These are phyloP conservation scores for Syzygium oleosum DNA, from an alignment of 345 rosid species.

Conservation along the genomic window DNA sequence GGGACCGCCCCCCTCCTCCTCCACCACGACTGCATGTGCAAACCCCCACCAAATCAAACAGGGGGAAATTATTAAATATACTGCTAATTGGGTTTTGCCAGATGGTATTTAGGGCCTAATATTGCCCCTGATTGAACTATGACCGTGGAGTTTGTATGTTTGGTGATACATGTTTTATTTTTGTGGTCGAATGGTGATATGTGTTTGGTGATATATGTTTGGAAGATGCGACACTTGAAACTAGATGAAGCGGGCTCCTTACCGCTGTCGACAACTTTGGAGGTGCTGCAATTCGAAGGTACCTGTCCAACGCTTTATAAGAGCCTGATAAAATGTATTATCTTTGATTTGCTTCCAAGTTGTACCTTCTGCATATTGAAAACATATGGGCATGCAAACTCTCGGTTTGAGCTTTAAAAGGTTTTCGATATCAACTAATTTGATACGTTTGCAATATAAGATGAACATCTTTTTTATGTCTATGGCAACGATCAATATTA, in stretches of 20 bases:
- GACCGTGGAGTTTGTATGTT: neutral
- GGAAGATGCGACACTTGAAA: neutral
- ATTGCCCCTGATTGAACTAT: neutral
- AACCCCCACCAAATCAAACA: neutral
- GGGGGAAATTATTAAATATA: accelerated
- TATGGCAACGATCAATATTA: accelerated
- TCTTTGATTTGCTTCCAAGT: neutral
- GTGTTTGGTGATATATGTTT: too few species aligned
- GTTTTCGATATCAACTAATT: neutral
- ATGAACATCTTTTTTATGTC: neutral
- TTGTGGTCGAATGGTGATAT: too few species aligned
- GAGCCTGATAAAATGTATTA: accelerated
- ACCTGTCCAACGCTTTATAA: too few species aligned
- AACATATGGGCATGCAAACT: neutral
- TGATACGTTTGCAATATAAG: too few species aligned
- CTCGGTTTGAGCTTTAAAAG: neutral
- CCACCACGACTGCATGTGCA: neutral
- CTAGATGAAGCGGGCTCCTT: accelerated
- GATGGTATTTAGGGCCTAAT: neutral
- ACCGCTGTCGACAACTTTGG: neutral
- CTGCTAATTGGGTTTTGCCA: neutral
- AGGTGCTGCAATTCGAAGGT: neutral
- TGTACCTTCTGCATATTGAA: neutral
- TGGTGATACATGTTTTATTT: too few species aligned
- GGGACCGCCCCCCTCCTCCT: neutral